Evolutionary conservation across 73 alveolate genomes (phyloP), one percentile per base, ranked within the genome.

Genomic region (Diophrys appendiculata): DNA sequence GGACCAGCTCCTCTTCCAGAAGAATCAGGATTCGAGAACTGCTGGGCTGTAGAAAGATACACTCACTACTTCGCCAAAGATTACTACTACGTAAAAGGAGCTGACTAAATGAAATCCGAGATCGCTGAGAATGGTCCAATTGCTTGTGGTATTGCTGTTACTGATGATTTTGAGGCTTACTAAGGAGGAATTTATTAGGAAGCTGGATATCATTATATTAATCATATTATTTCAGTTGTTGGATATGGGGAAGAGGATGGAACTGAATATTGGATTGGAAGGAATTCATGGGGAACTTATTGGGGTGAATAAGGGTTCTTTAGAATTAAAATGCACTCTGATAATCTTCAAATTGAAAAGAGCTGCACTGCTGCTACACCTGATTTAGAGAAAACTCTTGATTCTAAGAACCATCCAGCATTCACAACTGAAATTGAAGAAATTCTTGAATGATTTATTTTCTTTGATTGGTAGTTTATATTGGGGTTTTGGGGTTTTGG

Each of bases 301-400:
- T 95, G 99, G 99, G 99, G 99, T 35, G 99, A 95, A 88, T 64
- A 71, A 0, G 99, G 99, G 29, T 86, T 90, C 90, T 85, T 92
- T 88, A 91, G 95, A 73, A 76, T 95, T 54, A 70, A 76, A 60
- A 93, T 93, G 93, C 95, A 93, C 90, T 56, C 52, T 22, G 82
- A 91, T 67, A 81, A 80, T 80, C 70, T 88, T 11, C 91, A 82
- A 14, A 88, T 91, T 69, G 97, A 91, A 75, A 53, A 73, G 25
- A 83, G 88, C 69, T 88, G 95, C 76, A 68, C 83, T 2, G 82
- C 78, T 53, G 90, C 87, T 23, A 60, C 78, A 5, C 92, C 92
- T 11, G 70, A 87, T 11, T 53, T 67, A 52, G 60, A 76, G 32
- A 82, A 74, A 33, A 43, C 60, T 43, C 60, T 43, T 43, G 60